These are phyloP conservation scores for Theobroma grandiflorum DNA, from an alignment of 441 rosid genomes.

Conservation along the genomic window DNA sequence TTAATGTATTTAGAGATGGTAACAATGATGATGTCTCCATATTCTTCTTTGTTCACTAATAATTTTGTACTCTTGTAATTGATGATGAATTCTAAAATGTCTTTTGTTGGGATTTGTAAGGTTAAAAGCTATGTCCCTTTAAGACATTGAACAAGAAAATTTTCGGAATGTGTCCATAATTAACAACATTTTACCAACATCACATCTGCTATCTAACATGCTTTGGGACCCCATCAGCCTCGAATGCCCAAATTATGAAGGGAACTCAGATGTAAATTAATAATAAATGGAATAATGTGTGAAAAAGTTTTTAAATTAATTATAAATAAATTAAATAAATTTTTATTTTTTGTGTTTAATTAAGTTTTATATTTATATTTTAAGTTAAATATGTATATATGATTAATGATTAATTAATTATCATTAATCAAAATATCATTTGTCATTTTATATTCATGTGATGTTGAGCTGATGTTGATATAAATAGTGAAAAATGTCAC, in stretches of 20 bases:
- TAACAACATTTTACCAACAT: background rate
- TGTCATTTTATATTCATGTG: no score
- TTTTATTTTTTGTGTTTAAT: no score
- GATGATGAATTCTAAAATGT: constrained; percentile 14
- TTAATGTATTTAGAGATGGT: background rate
- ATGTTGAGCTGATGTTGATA: no score
- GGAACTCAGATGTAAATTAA: background rate
- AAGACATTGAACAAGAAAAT: background rate
- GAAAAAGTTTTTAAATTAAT: no score
- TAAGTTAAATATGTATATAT: no score
- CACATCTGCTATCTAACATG: background rate
- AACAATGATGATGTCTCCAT: constrained; percentile 32
- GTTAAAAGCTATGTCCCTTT: background rate
- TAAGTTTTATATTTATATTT: no score
- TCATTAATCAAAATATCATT: no score
- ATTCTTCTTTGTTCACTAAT: constrained; percentile 28
- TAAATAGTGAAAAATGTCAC: no score
- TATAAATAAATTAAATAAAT: no score
- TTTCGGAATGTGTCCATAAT: background rate
- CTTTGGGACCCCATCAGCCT: background rate
- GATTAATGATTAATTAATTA: no score
- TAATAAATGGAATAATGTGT: no score
- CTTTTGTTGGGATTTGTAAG: background rate
- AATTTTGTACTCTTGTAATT: constrained; percentile 34
- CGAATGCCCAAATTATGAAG: no score